phyloP scores from a whole-genome alignment of 2,329 filamentous ascomycete species.

The Trichoderma harzianum region DNA sequence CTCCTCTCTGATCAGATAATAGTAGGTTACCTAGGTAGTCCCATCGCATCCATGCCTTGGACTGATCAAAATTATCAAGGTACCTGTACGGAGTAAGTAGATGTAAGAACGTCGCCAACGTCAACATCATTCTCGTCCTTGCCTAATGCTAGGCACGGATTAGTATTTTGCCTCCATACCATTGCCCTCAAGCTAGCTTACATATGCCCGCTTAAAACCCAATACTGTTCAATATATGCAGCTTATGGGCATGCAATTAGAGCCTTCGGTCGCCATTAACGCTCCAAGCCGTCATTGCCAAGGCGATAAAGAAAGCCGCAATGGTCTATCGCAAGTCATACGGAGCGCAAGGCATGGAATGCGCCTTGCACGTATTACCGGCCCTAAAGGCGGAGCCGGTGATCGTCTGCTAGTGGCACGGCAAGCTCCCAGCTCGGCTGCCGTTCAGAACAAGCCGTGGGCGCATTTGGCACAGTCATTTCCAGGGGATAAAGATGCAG shows the following conservation, averaged over 20 bases:
- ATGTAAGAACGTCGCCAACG: neutral
- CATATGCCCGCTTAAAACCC: neutral
- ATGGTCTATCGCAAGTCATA: neutral
- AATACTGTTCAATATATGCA: neutral
- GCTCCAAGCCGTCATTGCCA: neutral
- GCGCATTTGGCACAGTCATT: neutral
- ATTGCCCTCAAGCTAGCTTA: neutral
- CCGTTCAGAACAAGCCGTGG: neutral
- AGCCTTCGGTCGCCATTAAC: neutral
- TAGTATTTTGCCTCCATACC: neutral
- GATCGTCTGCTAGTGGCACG: constrained; percentile 12
- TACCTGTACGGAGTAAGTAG: neutral
- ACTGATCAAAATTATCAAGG: neutral
- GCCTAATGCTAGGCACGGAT: neutral
- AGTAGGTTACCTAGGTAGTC: neutral
- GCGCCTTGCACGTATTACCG: neutral
- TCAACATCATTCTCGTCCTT: neutral
- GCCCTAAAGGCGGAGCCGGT: constrained; percentile 13
- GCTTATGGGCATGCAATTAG: neutral
- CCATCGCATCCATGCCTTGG: neutral
- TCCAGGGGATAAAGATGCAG: neutral
- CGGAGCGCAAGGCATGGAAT: neutral
- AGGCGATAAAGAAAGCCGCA: neutral
- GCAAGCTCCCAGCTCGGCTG: neutral
- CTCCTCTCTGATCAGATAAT: neutral